Evolutionary conservation across 495 filamentous ascomycete species (phyloP), one percentile per base, ranked within the genome.

Genomic region (Letharia lupina): DNA sequence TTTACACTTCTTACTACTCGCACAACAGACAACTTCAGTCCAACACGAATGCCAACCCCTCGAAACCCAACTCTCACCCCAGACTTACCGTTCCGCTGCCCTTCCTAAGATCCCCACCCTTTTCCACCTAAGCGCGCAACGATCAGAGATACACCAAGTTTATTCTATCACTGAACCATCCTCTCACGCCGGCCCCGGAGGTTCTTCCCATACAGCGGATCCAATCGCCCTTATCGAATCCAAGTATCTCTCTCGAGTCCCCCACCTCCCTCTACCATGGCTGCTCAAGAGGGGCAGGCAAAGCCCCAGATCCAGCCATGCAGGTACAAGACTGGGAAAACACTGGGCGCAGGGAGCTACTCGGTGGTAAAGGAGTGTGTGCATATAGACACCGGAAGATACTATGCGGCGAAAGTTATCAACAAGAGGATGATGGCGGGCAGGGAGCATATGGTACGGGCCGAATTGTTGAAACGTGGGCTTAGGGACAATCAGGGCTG

Each of bases 301-400:
- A 83, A 80, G 66, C 85, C 87, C 33, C 84, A 88, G 72, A 82
- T 91, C 48, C 86, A 91, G 72, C 88, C 88, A 62, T 91, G 88
- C 73, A 85, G 95, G 63, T 98, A 98, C 83, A 98, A 98, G 80
- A 97, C 96, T 2, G 94, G 94, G 67, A 98, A 98, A 83, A 97
- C 94, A 12, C 79, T 98, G 41, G 94, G 94, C 64, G 91, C 94
- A 7, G 94, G 94, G 65, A 95, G 91, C 54, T 98, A 98, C 79
- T 97, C 93, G 57, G 94, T 98, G 65, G 94, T 98, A n/a, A 98
- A 98, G 76, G 94, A 98, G 78, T 98, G 94, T 75, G 92, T 98
- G 28, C 95, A 98, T 76, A 97, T 98, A 71, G 94, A 98, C 69
- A 98, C 95, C 2, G 95, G 93, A 59, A 84, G 92, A 63, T 98